Percentiles rank a stretch among this genome's conserved stretches.
Conservation (phyloP, 2,329 filamentous ascomycete species). For the Fusarium brachygibbosum region DNA sequence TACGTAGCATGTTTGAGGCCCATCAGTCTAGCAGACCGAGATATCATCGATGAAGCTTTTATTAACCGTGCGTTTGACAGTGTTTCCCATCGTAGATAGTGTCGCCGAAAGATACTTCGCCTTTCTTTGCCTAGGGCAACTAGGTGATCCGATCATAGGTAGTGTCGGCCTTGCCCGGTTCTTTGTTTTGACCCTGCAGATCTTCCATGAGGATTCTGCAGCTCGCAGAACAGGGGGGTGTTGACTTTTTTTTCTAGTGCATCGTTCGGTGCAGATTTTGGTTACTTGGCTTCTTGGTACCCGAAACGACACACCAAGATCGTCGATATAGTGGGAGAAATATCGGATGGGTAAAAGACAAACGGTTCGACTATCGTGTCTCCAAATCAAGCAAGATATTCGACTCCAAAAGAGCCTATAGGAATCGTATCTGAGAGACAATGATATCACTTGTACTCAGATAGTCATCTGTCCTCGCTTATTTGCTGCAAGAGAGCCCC, state of each 20-base stretch:
- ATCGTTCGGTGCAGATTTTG: constrained; percentile 7
- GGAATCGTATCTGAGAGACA: neutral
- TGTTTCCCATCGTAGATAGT: neutral
- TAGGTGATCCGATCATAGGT: constrained; percentile 4
- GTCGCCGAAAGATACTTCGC: constrained; percentile 6
- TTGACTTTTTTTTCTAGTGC: constrained; percentile 19
- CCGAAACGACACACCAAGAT: constrained; percentile 7
- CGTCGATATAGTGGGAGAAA: constrained; percentile 4
- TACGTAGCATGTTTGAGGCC: constrained; percentile 10
- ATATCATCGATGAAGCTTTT: constrained; percentile 15
- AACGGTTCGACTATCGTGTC: constrained; percentile 9
- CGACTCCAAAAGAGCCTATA: neutral
- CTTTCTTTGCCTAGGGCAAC: constrained; percentile 7
- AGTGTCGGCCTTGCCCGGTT: constrained; percentile 22
- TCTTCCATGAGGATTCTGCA: constrained; percentile 10
- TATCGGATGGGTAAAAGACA: neutral
- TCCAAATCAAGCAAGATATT: neutral
- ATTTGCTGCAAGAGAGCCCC: constrained; percentile 21
- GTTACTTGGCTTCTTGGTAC: neutral
- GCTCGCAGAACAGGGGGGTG: neutral
- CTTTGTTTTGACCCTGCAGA: constrained; percentile 29
- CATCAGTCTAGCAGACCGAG: constrained; percentile 5
- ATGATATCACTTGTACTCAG: constrained; percentile 14
- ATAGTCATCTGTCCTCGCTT: constrained; percentile 12
- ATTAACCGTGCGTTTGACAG: constrained; percentile 21